Evolutionary conservation across 805 yeast genomes (phyloP).

Genomic region (Kluyveromyces wickerhamii): DNA sequence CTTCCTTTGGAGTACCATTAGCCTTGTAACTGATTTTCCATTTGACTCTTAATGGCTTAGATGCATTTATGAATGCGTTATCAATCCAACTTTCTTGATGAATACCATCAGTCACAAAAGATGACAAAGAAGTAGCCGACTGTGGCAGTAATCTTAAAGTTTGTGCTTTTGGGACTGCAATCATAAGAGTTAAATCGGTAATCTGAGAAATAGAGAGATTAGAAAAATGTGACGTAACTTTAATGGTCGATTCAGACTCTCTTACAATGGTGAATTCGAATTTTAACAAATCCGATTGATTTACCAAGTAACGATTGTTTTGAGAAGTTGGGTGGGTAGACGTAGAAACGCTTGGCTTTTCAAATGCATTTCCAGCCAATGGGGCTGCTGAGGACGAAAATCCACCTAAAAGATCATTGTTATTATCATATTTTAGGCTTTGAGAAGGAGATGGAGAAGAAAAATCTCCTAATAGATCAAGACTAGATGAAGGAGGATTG

Average conservation of each 20-base stretch:
- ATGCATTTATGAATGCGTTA: conserved; percentile 27
- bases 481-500: conserved; percentile 11
- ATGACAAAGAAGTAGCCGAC: conserved; percentile 44
- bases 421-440: conserved; percentile 6
- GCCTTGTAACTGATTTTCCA: conserved; percentile 59
- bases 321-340: conserved; percentile 13
- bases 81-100: conserved; percentile 39
- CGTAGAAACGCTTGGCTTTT: conserved; percentile 6
- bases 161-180: conserved; percentile 66
- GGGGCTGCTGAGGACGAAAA: not conserved
- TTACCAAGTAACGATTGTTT: conserved; percentile 26
- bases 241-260: conserved; percentile 31
- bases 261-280: conserved; percentile 39
- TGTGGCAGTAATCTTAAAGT: conserved; percentile 55
- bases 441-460: conserved; percentile 15
- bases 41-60: conserved; percentile 52
- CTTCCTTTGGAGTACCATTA: conserved; percentile 43
- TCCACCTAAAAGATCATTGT: conserved; percentile 15
- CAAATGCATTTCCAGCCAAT: no score
- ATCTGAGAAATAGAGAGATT: conserved; percentile 41
- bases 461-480: conserved; percentile 16
- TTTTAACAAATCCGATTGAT: conserved; percentile 40
- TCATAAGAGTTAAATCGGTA: conserved; percentile 45
- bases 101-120: conserved; percentile 41
- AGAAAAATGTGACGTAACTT: conserved; percentile 43